Evolutionary conservation across 2,329 filamentous ascomycete species (phyloP).

Genomic region (Calonectria crousiana): DNA sequence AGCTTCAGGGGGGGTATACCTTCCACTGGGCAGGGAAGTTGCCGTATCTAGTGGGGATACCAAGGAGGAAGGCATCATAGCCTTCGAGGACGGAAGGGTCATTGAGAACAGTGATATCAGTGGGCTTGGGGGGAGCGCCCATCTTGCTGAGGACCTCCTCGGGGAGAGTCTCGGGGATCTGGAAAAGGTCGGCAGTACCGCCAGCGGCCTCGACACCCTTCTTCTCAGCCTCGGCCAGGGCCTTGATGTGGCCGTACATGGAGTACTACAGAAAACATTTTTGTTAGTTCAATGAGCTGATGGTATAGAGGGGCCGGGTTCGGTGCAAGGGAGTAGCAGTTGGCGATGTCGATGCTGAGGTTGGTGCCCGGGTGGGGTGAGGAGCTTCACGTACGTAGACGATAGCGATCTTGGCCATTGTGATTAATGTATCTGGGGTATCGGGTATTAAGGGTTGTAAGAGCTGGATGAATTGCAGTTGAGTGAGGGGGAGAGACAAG

Average conservation of each 20-base stretch:
- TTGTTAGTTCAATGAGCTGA: neutral
- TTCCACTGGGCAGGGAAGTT: conserved; percentile 99
- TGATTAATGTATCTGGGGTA: conserved; percentile 46
- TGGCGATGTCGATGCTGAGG: conserved; percentile 14
- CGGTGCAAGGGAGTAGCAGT: neutral
- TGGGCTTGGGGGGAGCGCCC: conserved; percentile 84
- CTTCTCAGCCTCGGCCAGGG: conserved; percentile 90
- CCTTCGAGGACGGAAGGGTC: conserved; percentile 70
- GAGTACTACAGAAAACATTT: conserved; percentile 74
- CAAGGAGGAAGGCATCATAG: conserved; percentile 92
- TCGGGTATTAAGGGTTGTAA: conserved; percentile 16
- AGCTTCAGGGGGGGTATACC: conserved; percentile 46
- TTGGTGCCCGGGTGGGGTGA: conserved; percentile 18
- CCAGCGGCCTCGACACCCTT: conserved; percentile 90
- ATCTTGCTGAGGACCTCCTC: conserved; percentile 89
- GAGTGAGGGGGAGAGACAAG: conserved; percentile 3
- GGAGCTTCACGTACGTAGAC: conserved; percentile 75
- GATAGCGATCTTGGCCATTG: conserved; percentile 92
- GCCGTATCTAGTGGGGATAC: conserved; percentile 95
- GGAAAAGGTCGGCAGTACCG: conserved; percentile 84
- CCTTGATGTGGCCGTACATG: conserved; percentile 90
- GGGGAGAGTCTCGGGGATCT: conserved; percentile 89
- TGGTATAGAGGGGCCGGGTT: neutral
- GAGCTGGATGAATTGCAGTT: conserved; percentile 12
- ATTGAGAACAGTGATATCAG: conserved; percentile 73